Evolutionary conservation across 345 rosid genomes (phyloP), one percentile per base, ranked within the genome.

Genomic region (Salix purpurea): DNA sequence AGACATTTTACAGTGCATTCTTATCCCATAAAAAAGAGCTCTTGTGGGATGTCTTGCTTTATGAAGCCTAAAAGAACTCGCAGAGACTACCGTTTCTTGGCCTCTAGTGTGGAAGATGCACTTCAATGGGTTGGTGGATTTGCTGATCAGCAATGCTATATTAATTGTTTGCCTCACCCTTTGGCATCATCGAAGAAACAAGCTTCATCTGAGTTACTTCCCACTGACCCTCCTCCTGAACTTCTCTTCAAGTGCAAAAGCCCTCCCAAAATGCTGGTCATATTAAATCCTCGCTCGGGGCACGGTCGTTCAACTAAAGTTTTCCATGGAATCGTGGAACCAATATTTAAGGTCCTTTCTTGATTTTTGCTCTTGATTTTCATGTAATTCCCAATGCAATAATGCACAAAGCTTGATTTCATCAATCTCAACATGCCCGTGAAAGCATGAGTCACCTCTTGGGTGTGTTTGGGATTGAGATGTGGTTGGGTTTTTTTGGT

Each of bases 81-180:
- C 70, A 91, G 88, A 78, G 97, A 96, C 83, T 90, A 90, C 77
- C 90, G 94, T 67, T 93, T 96, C 80, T 54, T 93, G 73, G 90
- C 98, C 67, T 82, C 95, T 69, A 90, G 82, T 58, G 86, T 82
- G 39, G 95, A 93, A 80, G 99, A 92, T 81, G 98, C 98, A 56
- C 88, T 93, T 83, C 94, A 91, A 68, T 96, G 98, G 99, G 99
- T 96, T 60, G 99, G 98, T 77, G 92, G 91, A 70, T 96, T 96
- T 84, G 99, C 92, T 23, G 98, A 96, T 87, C 98, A 90, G 78
- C 97, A 96, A 50, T 96, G 97, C 74, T 96, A 88, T 76, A 86
- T 93, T 68, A 93, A 96, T 84, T 92, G 91, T 80, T 86, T 96
- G 87, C 97, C 98, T 46, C 97, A 92, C 78, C 98, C 99, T 50